Evolutionary conservation across 73 alveolate genomes (phyloP).

Genomic region (Tetrahymena borealis): DNA sequence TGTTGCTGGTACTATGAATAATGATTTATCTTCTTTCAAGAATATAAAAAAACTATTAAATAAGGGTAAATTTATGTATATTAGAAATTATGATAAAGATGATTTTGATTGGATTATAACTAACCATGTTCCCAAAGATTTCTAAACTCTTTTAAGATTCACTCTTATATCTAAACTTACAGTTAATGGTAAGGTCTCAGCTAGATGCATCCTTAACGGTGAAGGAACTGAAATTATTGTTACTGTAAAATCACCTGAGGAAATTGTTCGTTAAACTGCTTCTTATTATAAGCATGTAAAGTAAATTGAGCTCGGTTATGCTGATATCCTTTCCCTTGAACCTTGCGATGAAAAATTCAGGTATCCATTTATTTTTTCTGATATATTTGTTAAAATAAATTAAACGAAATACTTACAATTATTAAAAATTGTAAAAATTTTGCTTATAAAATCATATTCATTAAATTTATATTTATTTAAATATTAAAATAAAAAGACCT

Average conservation of each 20-base stretch:
- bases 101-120: conserved; percentile 13
- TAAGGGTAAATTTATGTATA: conserved; percentile 14
- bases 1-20: background rate
- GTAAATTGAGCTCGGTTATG: conserved; percentile 33
- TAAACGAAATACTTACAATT: too few relatives aligned
- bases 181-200: conserved; percentile 8
- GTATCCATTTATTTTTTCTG: background rate
- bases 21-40: background rate
- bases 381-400: background rate
- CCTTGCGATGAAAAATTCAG: conserved; percentile 25
- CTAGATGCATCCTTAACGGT: conserved; percentile 8
- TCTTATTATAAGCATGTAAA: conserved; percentile 3
- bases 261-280: conserved; percentile 8
- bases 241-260: conserved; percentile 11
- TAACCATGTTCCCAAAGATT: conserved; percentile 31
- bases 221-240: conserved; percentile 16
- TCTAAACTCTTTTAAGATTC: conserved; percentile 22
- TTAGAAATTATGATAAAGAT: conserved; percentile 3
- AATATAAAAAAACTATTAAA: conserved; percentile 12
- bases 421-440: too few relatives aligned
- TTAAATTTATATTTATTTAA: too few relatives aligned
- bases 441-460: too few relatives aligned
- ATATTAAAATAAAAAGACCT: conserved; percentile 9
- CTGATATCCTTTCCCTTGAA: conserved; percentile 26
- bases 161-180: conserved; percentile 20